Conservation (phyloP, 805 yeast genomes). For the Hanseniaspora thailandica region DNA sequence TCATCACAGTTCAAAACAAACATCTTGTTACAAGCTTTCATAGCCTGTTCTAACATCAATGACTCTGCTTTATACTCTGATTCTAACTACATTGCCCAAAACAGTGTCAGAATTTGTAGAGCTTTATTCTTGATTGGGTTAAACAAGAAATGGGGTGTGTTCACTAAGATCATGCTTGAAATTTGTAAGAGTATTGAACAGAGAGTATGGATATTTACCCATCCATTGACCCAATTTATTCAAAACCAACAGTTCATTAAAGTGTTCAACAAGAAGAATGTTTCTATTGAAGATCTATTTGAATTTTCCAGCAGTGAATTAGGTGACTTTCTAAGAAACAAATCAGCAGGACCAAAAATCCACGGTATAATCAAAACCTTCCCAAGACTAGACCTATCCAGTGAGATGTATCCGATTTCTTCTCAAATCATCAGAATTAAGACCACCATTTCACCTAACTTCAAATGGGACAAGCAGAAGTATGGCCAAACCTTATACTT, state of each 20-base stretch:
- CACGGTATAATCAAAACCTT: slow-evolving; percentile 53
- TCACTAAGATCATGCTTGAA: slow-evolving; percentile 61
- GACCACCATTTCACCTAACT: slow-evolving; percentile 58
- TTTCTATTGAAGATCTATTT: slow-evolving; percentile 58
- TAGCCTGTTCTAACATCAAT: slow-evolving; percentile 58
- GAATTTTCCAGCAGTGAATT: slow-evolving; percentile 65
- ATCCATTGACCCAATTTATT: slow-evolving; percentile 81
- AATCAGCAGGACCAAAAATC: slow-evolving; percentile 54
- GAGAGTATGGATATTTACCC: slow-evolving; percentile 79
- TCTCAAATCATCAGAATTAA: slow-evolving; percentile 74
- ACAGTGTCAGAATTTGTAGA: slow-evolving; percentile 82
- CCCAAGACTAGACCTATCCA: slow-evolving; percentile 63
- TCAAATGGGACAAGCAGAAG: slow-evolving; percentile 67
- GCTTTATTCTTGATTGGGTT: slow-evolving; percentile 81
- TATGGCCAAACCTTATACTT: slow-evolving; percentile 81
- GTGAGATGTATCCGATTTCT: slow-evolving; percentile 83
- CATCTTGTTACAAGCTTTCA: slow-evolving; percentile 73
- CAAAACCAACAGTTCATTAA: slow-evolving; percentile 55
- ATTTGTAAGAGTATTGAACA: slow-evolving; percentile 79
- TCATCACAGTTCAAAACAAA: slow-evolving; percentile 79
- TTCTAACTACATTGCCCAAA: slow-evolving; percentile 87
- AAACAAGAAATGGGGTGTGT: slow-evolving; percentile 81
- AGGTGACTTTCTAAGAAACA: slow-evolving; percentile 82
- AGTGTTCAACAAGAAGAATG: slow-evolving; percentile 50
- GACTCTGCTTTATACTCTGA: slow-evolving; percentile 82